Evolutionary conservation across 2,329 filamentous ascomycete genomes (phyloP), one percentile per base, ranked within the genome.

Genomic region (Penicillium digitatum): DNA sequence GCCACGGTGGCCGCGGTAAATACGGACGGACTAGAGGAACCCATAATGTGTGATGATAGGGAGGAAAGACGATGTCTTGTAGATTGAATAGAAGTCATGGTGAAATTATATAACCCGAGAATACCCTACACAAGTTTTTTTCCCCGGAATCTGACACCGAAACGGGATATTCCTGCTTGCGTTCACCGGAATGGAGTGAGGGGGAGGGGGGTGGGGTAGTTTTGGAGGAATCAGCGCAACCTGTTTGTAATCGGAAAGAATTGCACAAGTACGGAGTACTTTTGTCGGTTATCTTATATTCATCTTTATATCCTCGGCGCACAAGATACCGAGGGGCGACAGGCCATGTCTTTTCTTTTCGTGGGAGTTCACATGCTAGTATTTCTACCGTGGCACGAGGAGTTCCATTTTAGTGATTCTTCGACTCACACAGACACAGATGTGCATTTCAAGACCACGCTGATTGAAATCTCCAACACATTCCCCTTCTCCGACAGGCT

Each of bases 1-100:
- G 92, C 89, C 56, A 96, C 90, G 62, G 82, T 79, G 69, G 88
- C 83, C 68, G 87, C 82, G 58, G 86, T 83, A 78, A 96, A 96
- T 69, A 82, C 84, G 65, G 88, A 87, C 54, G 80, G 72, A 68
- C 77, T 70, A 60, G 74, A 75, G 61, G 84, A 80, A 70, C 85
- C 82, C 82, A 94, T 87, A 76, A 76, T 76, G 66, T 94, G 90
- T 26, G 66, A 63, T 24, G 69, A 67, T 57, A 74, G 55, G 16
- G 69, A 68, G 2, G 67, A 66, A 51, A 73, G 66, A 66, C 71
- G 72, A 48, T 66, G 58, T 55, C 58, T 63, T 18, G 67, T 65
- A 8, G 62, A 58, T 9, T 64, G 55, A n/a, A 20, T 35, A 6
- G 60, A 46, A 42, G 63, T 58, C 61, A 68, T 68, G 60, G 48